Percentiles rank a stretch among this genome's conserved stretches.
Conservation (phyloP, 768 basidiomycete species). For the Calocybe cyanea region DNA sequence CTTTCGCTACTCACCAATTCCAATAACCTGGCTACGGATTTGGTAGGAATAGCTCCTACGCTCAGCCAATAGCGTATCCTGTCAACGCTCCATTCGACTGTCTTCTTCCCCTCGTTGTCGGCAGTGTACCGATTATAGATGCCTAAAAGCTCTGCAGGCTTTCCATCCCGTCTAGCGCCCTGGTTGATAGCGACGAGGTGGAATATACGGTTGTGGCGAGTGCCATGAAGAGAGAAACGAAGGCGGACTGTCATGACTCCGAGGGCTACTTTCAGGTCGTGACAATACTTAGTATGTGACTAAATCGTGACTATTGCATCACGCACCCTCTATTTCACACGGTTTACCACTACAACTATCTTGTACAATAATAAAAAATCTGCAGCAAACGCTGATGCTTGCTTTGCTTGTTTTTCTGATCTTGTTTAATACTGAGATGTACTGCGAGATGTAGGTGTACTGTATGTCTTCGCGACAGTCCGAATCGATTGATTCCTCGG, state of each 20-base stretch:
- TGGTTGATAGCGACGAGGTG: conserved; percentile 83
- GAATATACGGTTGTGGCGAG: conserved; percentile 69
- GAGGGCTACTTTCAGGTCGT: not conserved
- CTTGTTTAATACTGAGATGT: too few species aligned
- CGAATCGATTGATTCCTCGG: too few species aligned
- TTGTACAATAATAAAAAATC: too few species aligned
- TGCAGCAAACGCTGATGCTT: too few species aligned
- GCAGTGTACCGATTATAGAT: conserved; percentile 71
- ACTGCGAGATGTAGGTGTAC: too few species aligned
- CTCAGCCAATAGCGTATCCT: conserved; percentile 88
- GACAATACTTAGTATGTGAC: not conserved
- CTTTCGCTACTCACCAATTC: conserved; percentile 62
- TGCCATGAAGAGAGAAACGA: conserved; percentile 80
- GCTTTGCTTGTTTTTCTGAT: too few species aligned
- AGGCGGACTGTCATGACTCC: conserved; percentile 88
- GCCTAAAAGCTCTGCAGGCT: conserved; percentile 85
- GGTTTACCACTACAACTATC: too few species aligned
- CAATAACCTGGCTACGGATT: conserved; percentile 71
- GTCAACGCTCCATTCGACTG: conserved; percentile 85
- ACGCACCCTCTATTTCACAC: too few species aligned
- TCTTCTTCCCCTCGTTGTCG: conserved; percentile 55
- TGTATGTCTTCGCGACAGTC: too few species aligned
- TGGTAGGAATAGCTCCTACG: conserved; percentile 80
- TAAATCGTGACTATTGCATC: conserved; percentile 1
- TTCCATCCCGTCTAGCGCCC: conserved; percentile 69